Conservation (phyloP, 1,284 basidiomycete genomes). For the Cryptococcus wingfieldii region DNA sequence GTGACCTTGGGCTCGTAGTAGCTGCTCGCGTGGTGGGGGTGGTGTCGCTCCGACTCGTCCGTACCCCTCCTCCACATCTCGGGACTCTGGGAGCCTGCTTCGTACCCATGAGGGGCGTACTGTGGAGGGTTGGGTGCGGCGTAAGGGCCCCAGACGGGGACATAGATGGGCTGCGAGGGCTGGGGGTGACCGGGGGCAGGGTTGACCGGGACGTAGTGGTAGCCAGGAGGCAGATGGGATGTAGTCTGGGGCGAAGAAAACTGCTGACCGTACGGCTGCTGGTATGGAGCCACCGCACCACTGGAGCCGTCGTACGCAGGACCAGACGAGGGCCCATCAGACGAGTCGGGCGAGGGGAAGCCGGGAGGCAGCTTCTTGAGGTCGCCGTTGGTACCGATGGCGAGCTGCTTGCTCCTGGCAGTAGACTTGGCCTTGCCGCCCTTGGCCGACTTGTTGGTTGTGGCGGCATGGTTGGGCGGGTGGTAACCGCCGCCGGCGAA, state of each 20-base stretch:
- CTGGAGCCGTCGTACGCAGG: constrained; percentile 30
- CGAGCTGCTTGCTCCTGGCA: constrained; percentile 33
- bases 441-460: constrained; percentile 5
- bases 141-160: constrained; percentile 25
- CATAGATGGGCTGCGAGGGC: constrained; percentile 17
- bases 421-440: constrained; percentile 30
- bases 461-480: constrained; percentile 18
- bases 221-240: constrained; percentile 24
- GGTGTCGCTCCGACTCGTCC: constrained; percentile 7
- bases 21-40: constrained; percentile 6
- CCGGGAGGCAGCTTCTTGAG: constrained; percentile 6
- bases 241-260: constrained; percentile 2
- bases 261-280: constrained; percentile 1
- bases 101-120: background rate
- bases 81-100: background rate
- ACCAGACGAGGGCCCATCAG: constrained; percentile 30
- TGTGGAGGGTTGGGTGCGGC: constrained; percentile 6
- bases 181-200: constrained; percentile 16
- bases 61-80: background rate
- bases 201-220: constrained; percentile 30
- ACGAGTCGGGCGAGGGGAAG: constrained; percentile 11
- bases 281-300: background rate
- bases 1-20: constrained; percentile 13
- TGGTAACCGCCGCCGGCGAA: constrained; percentile 41
- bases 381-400: constrained; percentile 24